phyloP scores from a whole-genome alignment of 768 basidiomycete genomes.

The Kwoniella pini region DNA sequence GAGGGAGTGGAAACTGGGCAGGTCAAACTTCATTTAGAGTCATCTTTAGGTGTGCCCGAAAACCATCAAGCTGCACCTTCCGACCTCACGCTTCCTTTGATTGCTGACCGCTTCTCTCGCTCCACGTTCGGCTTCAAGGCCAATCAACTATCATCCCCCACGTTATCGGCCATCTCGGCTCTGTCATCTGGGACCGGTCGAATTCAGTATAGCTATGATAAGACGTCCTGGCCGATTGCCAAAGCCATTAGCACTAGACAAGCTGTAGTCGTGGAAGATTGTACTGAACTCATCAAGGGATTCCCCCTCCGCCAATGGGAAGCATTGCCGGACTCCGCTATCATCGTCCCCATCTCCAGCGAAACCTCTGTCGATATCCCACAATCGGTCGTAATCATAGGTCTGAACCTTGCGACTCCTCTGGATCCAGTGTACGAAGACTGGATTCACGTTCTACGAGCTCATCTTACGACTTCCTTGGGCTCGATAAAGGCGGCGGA shows the following conservation, averaged over 20 bases:
- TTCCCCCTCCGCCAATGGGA: slow-evolving; percentile 36
- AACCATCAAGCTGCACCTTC: slow-evolving; percentile 17
- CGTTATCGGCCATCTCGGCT: slow-evolving; percentile 8
- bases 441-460: slow-evolving; percentile 30
- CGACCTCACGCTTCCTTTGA: not conserved
- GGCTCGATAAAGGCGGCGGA: slow-evolving; percentile 14
- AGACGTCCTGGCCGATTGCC: slow-evolving; percentile 24
- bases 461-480: slow-evolving; percentile 19
- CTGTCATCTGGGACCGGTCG: slow-evolving; percentile 14
- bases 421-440: slow-evolving; percentile 29
- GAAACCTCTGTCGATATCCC: slow-evolving; percentile 21
- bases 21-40: slow-evolving; percentile 13
- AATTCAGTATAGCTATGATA: slow-evolving; percentile 15
- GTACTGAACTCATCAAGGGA: slow-evolving; percentile 19
- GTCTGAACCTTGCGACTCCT: slow-evolving; percentile 32
- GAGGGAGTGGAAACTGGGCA: not conserved
- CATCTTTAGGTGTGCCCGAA: slow-evolving; percentile 21
- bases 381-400: slow-evolving; percentile 30
- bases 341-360: slow-evolving; percentile 31
- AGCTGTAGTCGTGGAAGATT: slow-evolving; percentile 30
- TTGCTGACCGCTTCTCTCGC: slow-evolving; percentile 1
- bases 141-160: slow-evolving; percentile 6
- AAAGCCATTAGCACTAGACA: slow-evolving; percentile 24
- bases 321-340: slow-evolving; percentile 32
- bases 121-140: not conserved